A percentile compares a stretch with the other conserved stretches of the same genome.
Conservation (phyloP, 163 green algal genomes). For the Picocystis sp. region DNA sequence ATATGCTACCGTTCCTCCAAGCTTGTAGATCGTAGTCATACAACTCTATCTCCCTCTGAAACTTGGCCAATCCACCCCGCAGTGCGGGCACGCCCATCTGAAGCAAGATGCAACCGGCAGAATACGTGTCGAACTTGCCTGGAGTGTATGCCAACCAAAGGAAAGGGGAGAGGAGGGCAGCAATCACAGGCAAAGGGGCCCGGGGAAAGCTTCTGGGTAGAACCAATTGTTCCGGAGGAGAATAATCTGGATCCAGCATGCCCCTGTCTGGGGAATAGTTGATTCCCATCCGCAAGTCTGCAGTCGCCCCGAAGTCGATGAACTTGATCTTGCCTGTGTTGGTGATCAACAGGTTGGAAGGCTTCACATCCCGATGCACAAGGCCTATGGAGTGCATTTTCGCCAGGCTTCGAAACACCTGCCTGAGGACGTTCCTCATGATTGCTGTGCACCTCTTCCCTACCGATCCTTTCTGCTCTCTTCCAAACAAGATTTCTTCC, state of each 20-base stretch:
- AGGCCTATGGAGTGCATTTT: conserved; percentile 67
- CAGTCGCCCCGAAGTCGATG: conserved; percentile 85
- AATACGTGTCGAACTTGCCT: conserved; percentile 84
- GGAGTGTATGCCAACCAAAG: conserved; percentile 64
- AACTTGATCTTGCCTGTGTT: conserved; percentile 60
- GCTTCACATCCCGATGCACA: conserved; percentile 71
- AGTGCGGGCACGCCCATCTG: conserved; percentile 9
- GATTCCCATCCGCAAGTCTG: conserved; percentile 84
- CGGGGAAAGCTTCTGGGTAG: conserved; percentile 30
- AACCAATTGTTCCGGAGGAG: conserved; percentile 28
- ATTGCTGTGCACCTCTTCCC: conserved; percentile 39
- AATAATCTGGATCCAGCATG: conserved; percentile 92
- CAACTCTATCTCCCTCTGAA: conserved; percentile 28
- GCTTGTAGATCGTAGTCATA: conserved; percentile 39
- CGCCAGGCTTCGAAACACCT: conserved; percentile 42
- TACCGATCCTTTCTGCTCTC: conserved; percentile 4
- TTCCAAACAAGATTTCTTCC: conserved; percentile 41
- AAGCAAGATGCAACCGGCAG: conserved; percentile 17
- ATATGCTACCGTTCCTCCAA: conserved; percentile 16
- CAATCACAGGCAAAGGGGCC: conserved; percentile 47
- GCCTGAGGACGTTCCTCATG: conserved; percentile 25
- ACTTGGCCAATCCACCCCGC: conserved; percentile 14
- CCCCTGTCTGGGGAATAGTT: conserved; percentile 88
- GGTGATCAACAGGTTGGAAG: conserved; percentile 64
- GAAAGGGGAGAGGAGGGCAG: conserved; percentile 63